Percentiles rank a stretch among this genome's conserved stretches.
phyloP scores from a whole-genome alignment of 1,139 yeast genomes.

The Diutina pseudorugosa region DNA sequence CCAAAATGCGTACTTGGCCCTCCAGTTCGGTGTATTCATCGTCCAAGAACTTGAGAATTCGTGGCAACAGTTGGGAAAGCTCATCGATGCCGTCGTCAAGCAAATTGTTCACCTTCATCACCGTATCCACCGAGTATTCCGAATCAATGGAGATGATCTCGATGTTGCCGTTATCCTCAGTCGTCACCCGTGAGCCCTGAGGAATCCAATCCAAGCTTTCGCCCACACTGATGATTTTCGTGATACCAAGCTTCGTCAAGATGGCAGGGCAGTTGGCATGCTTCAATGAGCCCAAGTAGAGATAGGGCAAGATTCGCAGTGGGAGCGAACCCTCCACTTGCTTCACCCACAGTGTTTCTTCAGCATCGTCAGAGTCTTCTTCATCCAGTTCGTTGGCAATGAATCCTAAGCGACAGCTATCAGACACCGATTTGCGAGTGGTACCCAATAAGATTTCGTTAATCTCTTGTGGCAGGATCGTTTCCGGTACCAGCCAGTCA shows the following conservation, averaged over 20 bases:
- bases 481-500: slow-evolving; percentile 18
- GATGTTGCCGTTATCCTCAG: slow-evolving; percentile 19
- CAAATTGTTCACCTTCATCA: slow-evolving; percentile 31
- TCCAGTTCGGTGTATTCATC: slow-evolving; percentile 16
- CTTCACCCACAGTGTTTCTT: slow-evolving; percentile 20
- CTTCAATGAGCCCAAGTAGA: slow-evolving; percentile 73
- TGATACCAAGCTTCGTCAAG: slow-evolving; percentile 54
- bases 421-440: slow-evolving; percentile 5
- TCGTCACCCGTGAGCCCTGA: slow-evolving; percentile 16
- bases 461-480: slow-evolving; percentile 19
- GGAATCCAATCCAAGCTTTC: slow-evolving; percentile 59
- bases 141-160: slow-evolving; percentile 12
- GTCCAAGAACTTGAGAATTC: slow-evolving; percentile 24
- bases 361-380: slow-evolving; percentile 7
- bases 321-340: slow-evolving; percentile 55
- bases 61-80: slow-evolving; percentile 22
- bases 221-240: slow-evolving; percentile 76
- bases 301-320: slow-evolving; percentile 64
- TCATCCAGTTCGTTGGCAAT: slow-evolving; percentile 15
- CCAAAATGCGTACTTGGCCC: slow-evolving; percentile 25
- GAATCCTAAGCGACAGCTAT: slow-evolving; percentile 13
- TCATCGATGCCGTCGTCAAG: slow-evolving; percentile 40
- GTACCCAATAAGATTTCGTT: slow-evolving; percentile 21
- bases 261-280: slow-evolving; percentile 72
- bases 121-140: slow-evolving; percentile 17